Conservation (phyloP, 495 filamentous ascomycete species). For the Aspergillus leporis region DNA sequence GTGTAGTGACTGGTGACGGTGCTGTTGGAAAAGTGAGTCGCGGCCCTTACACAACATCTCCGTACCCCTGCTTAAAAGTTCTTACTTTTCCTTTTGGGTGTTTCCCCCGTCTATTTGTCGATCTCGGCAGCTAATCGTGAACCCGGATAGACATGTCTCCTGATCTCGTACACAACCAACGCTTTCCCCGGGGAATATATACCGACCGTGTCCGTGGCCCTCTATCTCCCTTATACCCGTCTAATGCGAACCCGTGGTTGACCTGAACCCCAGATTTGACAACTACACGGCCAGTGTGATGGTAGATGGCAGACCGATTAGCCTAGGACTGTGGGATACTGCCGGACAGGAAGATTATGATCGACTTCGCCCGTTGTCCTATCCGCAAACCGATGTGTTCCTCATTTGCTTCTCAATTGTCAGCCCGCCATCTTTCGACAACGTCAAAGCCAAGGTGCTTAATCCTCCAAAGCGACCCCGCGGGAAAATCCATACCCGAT, state of each 20-base stretch:
- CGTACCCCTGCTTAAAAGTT: not conserved
- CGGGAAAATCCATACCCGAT: not conserved
- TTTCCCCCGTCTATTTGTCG: not conserved
- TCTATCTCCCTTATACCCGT: conserved; percentile 14
- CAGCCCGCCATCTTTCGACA: conserved; percentile 95
- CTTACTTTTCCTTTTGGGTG: not conserved
- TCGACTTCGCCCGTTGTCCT: conserved; percentile 89
- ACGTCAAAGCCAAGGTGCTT: conserved; percentile 90
- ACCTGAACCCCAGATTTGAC: conserved; percentile 70
- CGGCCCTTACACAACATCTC: not conserved
- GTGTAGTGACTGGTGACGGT: conserved; percentile 98
- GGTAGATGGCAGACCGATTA: conserved; percentile 97
- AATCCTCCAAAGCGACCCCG: not conserved
- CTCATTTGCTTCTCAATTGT: conserved; percentile 98
- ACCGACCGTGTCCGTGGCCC: conserved; percentile 84
- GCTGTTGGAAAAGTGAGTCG: conserved; percentile 89
- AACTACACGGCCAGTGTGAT: conserved; percentile 99
- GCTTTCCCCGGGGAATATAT: conserved; percentile 99
- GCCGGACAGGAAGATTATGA: conserved; percentile 99
- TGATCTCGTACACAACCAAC: conserved; percentile 99
- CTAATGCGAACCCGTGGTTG: conserved; percentile 17
- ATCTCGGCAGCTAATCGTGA: not conserved
- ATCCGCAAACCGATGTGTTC: conserved; percentile 98
- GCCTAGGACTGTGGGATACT: conserved; percentile 97
- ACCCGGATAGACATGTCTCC: conserved; percentile 80